These are phyloP conservation scores for Calycina marina DNA, from an alignment of 2,329 filamentous ascomycete genomes.

Conservation along the genomic window DNA sequence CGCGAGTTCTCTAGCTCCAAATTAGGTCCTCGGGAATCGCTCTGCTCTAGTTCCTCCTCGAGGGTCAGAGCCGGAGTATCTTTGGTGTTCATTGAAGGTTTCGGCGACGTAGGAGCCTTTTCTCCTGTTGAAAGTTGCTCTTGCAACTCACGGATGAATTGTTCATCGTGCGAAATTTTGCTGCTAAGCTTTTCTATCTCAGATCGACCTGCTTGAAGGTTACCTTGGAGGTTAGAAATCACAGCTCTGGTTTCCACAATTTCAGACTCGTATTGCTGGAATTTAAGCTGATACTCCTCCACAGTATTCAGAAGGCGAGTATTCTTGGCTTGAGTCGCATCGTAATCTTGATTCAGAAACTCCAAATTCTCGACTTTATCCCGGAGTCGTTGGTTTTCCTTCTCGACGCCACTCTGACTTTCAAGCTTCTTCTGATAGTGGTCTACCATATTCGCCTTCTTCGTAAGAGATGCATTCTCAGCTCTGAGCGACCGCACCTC, in stretches of 20 bases:
- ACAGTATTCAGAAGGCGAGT: constrained; percentile 22
- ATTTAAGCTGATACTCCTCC: constrained; percentile 25
- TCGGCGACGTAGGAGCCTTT: constrained; percentile 4
- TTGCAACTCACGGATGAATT: constrained; percentile 36
- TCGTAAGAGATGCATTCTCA: constrained; percentile 41
- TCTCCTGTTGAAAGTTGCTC: constrained; percentile 29
- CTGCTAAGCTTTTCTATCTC: constrained; percentile 22
- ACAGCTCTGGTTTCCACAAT: constrained; percentile 25
- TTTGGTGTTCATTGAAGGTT: constrained; percentile 9
- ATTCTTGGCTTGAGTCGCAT: constrained; percentile 18
- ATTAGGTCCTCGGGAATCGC: constrained; percentile 25
- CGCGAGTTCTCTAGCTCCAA: constrained; percentile 38
- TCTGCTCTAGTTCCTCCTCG: constrained; percentile 41
- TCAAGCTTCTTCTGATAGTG: constrained; percentile 49
- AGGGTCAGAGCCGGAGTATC: constrained; percentile 28
- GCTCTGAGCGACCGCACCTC: constrained; percentile 44
- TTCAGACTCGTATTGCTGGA: constrained; percentile 22
- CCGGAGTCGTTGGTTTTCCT: constrained; percentile 39
- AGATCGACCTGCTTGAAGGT: constrained; percentile 22
- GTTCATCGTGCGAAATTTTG: constrained; percentile 30
- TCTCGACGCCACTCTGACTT: constrained; percentile 37
- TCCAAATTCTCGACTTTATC: constrained; percentile 39
- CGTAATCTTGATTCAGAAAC: constrained; percentile 28
- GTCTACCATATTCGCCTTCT: constrained; percentile 48
- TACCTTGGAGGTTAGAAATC: constrained; percentile 31